These are phyloP conservation scores for Asclepias syriaca DNA, from an alignment of 257 asterid species.

Conservation along the genomic window DNA sequence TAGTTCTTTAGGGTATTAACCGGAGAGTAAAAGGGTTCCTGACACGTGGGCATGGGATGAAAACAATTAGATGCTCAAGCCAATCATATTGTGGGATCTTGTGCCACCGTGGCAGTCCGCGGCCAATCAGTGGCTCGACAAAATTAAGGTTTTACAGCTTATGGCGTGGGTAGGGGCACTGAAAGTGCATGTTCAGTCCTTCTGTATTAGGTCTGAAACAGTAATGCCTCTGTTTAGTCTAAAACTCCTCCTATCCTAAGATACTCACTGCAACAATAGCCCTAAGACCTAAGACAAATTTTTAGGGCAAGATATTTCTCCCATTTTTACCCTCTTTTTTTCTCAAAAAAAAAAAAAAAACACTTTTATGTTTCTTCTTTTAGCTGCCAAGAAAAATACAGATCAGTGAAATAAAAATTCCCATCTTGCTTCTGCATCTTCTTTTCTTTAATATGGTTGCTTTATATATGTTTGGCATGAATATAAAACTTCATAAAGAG, in stretches of 20 bases:
- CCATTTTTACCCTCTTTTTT: not conserved
- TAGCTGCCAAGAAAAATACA: not conserved
- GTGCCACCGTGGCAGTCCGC: conserved; percentile 57
- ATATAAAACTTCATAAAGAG: no score
- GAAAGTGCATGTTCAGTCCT: conserved; percentile 26
- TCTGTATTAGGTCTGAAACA: conserved; percentile 7
- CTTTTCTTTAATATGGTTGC: no score
- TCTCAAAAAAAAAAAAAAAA: no score
- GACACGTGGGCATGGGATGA: conserved; percentile 31
- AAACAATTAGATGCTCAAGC: conserved; percentile 21
- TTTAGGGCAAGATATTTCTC: not conserved
- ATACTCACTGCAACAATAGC: not conserved
- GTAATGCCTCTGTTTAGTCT: not conserved
- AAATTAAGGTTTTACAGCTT: conserved; percentile 64
- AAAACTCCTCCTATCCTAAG: not conserved
- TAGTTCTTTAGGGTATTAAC: conserved; percentile 34
- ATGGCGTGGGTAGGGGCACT: conserved; percentile 15
- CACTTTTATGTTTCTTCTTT: not conserved
- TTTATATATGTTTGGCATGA: no score
- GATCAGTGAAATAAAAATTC: no score
- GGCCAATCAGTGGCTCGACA: conserved; percentile 75
- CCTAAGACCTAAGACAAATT: not conserved
- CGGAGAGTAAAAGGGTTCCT: conserved; percentile 23
- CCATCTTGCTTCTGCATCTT: no score
- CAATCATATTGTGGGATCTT: conserved; percentile 80